Percentiles rank a stretch among this genome's conserved stretches.
Conservation (phyloP, 2,329 filamentous ascomycete species). For the Aspergillus vadensis region DNA sequence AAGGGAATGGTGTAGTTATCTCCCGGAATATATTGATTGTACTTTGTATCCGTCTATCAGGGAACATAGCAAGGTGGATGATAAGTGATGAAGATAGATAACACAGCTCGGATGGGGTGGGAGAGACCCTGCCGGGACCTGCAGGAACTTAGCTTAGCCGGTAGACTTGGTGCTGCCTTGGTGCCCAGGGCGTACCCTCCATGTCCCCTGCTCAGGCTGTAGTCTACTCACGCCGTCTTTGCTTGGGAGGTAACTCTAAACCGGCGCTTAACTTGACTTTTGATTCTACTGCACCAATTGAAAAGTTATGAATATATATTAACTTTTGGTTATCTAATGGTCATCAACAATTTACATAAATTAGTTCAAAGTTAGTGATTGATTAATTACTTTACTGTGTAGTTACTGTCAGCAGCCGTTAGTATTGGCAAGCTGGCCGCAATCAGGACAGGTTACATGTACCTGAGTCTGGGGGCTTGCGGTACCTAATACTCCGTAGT, state of each 20-base stretch:
- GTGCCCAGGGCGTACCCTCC: slow-evolving; percentile 6
- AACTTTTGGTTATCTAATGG: not conserved
- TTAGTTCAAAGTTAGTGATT: no score
- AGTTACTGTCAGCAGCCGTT: not conserved
- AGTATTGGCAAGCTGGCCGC: not conserved
- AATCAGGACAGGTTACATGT: slow-evolving; percentile 1
- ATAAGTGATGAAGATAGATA: not conserved
- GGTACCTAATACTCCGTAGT: not conserved
- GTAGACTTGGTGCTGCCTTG: slow-evolving; percentile 14
- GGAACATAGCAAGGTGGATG: not conserved
- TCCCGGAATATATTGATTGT: not conserved
- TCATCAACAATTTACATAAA: not conserved
- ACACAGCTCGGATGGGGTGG: slow-evolving; percentile 7
- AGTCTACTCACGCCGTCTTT: not conserved
- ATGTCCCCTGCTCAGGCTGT: not conserved
- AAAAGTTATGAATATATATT: not conserved
- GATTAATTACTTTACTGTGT: no score
- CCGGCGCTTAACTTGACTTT: not conserved
- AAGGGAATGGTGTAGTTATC: not conserved
- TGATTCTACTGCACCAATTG: not conserved
- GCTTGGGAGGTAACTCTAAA: not conserved
- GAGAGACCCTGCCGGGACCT: slow-evolving; percentile 23
- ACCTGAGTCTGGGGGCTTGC: not conserved
- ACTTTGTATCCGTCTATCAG: not conserved
- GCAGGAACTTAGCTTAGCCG: slow-evolving; percentile 24